phyloP scores from a whole-genome alignment of 257 asterid genomes.

The Fraxinus excelsior region DNA sequence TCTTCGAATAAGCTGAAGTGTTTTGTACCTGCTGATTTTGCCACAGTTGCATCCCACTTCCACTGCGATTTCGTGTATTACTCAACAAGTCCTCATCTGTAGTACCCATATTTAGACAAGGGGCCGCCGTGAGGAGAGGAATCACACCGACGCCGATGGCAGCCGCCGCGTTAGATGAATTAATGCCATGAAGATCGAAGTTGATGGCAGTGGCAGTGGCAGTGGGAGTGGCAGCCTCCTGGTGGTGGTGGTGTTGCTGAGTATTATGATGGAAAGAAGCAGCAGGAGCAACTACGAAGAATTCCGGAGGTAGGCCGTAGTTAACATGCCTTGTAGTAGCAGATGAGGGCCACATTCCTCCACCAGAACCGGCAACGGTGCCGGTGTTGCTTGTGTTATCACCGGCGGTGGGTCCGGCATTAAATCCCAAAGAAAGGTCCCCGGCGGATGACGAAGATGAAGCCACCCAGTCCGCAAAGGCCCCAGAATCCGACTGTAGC shows the following conservation, averaged over 20 bases:
- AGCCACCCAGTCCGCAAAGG: slow-evolving; percentile 78
- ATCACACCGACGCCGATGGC: slow-evolving; percentile 44
- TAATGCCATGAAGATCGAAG: slow-evolving; percentile 51
- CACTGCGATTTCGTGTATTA: neutral
- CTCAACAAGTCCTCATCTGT: slow-evolving; percentile 15
- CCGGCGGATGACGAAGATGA: slow-evolving; percentile 58
- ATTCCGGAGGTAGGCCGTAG: slow-evolving; percentile 62
- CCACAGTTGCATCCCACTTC: slow-evolving; percentile 1
- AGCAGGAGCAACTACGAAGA: slow-evolving; percentile 72
- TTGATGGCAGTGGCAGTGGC: slow-evolving; percentile 36
- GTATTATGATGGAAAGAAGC: slow-evolving; percentile 36
- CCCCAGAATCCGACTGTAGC: slow-evolving; percentile 56
- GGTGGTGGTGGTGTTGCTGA: slow-evolving; percentile 24
- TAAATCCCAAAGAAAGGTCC: slow-evolving; percentile 75
- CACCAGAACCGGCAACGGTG: slow-evolving; percentile 24
- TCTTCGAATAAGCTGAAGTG: slow-evolving; percentile 24
- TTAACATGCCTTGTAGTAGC: slow-evolving; percentile 56
- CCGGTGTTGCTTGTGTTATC: slow-evolving; percentile 18
- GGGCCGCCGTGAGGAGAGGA: slow-evolving; percentile 61
- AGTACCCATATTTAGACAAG: slow-evolving; percentile 31
- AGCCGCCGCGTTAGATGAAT: slow-evolving; percentile 21
- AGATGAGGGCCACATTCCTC: slow-evolving; percentile 60
- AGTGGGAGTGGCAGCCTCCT: neutral
- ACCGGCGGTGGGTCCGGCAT: slow-evolving; percentile 52
- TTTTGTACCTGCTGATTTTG: neutral